Conservation (phyloP, 768 basidiomycete genomes). For the Lactarius indigo region DNA sequence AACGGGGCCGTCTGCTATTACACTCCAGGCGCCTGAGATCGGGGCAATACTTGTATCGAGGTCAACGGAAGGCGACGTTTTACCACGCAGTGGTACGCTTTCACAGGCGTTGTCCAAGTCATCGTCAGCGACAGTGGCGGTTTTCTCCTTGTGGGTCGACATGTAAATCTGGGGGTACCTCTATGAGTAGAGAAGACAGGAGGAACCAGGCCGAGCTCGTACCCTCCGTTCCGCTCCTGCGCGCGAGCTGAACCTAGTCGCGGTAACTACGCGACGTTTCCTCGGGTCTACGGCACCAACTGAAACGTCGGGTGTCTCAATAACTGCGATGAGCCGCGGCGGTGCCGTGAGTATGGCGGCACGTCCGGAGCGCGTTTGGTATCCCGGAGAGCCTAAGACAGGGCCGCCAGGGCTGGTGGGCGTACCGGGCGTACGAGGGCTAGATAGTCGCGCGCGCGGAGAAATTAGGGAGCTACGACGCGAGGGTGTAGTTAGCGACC, state of each 20-base stretch:
- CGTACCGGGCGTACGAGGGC: conserved; percentile 46
- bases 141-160: conserved; percentile 73
- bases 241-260: conserved; percentile 83
- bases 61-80: conserved; percentile 45
- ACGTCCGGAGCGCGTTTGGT: conserved; percentile 55
- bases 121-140: conserved; percentile 29
- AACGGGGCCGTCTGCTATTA: conserved; percentile 45
- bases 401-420: conserved; percentile 39
- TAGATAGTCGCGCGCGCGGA: conserved; percentile 26
- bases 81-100: conserved; percentile 10
- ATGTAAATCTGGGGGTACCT: conserved; percentile 59
- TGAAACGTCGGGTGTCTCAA: conserved; percentile 87
- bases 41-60: conserved; percentile 63
- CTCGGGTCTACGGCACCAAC: conserved; percentile 83
- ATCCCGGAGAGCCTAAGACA: conserved; percentile 27
- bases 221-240: conserved; percentile 81
- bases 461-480: conserved; percentile 34
- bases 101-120: conserved; percentile 28
- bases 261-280: conserved; percentile 81
- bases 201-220: conserved; percentile 30
- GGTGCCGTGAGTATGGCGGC: conserved; percentile 78
- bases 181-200: neutral
- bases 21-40: conserved; percentile 72
- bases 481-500: conserved; percentile 44
- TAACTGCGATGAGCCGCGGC: conserved; percentile 77